Evolutionary conservation across 768 basidiomycete genomes (phyloP).

Genomic region (Thelephora aurantiotincta): DNA sequence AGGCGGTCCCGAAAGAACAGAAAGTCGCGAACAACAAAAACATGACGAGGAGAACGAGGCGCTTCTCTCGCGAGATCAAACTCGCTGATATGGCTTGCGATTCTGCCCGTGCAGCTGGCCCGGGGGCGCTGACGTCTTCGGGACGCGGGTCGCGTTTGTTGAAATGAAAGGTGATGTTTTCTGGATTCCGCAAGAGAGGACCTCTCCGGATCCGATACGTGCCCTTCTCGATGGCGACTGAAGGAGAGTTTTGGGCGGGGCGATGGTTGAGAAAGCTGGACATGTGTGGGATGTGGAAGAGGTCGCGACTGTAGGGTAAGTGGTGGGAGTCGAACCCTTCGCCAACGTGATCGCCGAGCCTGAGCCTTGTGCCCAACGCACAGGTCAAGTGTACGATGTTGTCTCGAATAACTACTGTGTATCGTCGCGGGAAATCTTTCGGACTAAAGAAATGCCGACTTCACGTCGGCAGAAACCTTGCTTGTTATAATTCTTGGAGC

Average conservation of each 20-base stretch:
- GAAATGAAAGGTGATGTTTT: neutral
- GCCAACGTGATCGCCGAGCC: too few species aligned
- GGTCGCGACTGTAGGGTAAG: too few species aligned
- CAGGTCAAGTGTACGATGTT: too few species aligned
- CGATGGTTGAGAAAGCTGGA: conserved; percentile 2
- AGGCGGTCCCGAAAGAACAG: conserved; percentile 8
- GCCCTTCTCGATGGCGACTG: conserved; percentile 52
- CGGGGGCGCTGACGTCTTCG: neutral
- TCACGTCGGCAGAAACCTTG: too few species aligned
- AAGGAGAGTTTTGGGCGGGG: conserved; percentile 33
- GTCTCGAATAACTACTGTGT: too few species aligned
- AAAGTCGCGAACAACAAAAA: conserved; percentile 8
- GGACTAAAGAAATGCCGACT: too few species aligned
- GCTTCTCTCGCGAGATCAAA: neutral
- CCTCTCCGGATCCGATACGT: conserved; percentile 39
- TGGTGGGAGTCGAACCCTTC: too few species aligned
- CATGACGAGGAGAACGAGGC: conserved; percentile 5
- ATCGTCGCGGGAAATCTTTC: too few species aligned
- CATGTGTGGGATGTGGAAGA: neutral
- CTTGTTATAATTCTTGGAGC: too few species aligned
- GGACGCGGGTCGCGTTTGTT: too few species aligned
- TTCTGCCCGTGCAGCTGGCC: neutral
- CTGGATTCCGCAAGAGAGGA: conserved; percentile 7
- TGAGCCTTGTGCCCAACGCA: too few species aligned
- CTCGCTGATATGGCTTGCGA: neutral